These are phyloP conservation scores for Entomortierella chlamydospora DNA, from an alignment of 192 early-diverging fungal species.

Conservation along the genomic window DNA sequence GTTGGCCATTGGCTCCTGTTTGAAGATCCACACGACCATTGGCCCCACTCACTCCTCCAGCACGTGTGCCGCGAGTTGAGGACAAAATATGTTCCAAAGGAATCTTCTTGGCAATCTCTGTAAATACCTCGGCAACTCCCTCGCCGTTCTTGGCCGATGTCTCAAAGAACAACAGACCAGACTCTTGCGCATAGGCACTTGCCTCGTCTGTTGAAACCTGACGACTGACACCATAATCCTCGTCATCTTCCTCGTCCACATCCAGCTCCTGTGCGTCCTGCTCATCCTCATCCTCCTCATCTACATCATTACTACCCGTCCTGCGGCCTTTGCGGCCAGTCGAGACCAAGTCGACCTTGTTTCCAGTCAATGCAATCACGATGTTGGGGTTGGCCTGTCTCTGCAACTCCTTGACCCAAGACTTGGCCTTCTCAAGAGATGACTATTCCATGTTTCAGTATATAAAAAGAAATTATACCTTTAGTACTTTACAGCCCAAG, in stretches of 20 bases:
- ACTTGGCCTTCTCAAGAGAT: constrained; percentile 92
- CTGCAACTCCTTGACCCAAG: constrained; percentile 97
- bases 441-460: too few species aligned
- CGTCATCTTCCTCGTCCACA: constrained; percentile 55
- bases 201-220: constrained; percentile 83
- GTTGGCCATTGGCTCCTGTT: constrained; percentile 31
- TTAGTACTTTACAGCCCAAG: too few species aligned
- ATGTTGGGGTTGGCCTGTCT: constrained; percentile 95
- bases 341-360: constrained; percentile 90
- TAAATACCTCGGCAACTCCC: constrained; percentile 90
- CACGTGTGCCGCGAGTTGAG: constrained; percentile 34
- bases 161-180: constrained; percentile 88
- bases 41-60: constrained; percentile 23
- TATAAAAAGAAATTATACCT: too few species aligned
- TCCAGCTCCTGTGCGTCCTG: constrained; percentile 53
- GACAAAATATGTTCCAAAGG: constrained; percentile 59
- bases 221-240: constrained; percentile 59
- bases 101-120: constrained; percentile 80
- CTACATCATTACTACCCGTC: constrained; percentile 21
- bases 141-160: constrained; percentile 90
- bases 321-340: constrained; percentile 13
- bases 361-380: constrained; percentile 96
- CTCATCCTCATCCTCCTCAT: constrained; percentile 51
- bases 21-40: constrained; percentile 51
- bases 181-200: constrained; percentile 82